These are phyloP conservation scores for Chaetomium strumarium DNA, from an alignment of 2,329 filamentous ascomycete species.

Conservation along the genomic window DNA sequence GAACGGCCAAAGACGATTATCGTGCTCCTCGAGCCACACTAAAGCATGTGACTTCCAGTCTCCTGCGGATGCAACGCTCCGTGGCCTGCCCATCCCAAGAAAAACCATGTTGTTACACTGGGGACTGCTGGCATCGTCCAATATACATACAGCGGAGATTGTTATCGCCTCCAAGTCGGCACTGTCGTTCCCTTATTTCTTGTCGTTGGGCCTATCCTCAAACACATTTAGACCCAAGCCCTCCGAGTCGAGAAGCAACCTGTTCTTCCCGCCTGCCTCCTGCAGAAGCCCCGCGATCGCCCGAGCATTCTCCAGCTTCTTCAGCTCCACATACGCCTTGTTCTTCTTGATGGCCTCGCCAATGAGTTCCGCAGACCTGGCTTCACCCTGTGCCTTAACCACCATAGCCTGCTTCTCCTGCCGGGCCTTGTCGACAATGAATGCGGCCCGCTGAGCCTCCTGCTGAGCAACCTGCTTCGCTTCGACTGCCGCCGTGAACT, in stretches of 20 bases:
- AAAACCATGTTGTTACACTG: slow-evolving; percentile 18
- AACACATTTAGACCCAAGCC: slow-evolving; percentile 88
- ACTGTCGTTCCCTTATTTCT: slow-evolving; percentile 35
- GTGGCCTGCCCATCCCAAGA: neutral
- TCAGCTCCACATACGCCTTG: slow-evolving; percentile 91
- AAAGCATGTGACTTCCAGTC: no score
- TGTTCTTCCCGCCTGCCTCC: slow-evolving; percentile 81
- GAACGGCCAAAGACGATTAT: no score
- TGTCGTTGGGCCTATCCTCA: slow-evolving; percentile 43
- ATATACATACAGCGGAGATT: slow-evolving; percentile 44
- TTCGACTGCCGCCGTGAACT: slow-evolving; percentile 68
- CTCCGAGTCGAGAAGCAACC: slow-evolving; percentile 85
- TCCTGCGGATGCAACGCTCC: no score
- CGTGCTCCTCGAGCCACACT: no score
- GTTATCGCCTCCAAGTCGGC: slow-evolving; percentile 9
- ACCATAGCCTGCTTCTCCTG: slow-evolving; percentile 99
- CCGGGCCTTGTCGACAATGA: slow-evolving; percentile 96
- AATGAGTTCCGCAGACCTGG: slow-evolving; percentile 93
- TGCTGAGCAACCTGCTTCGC: slow-evolving; percentile 75
- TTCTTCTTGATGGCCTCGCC: slow-evolving; percentile 99
- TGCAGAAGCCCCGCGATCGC: slow-evolving; percentile 84
- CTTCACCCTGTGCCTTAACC: slow-evolving; percentile 97
- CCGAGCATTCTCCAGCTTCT: slow-evolving; percentile 95
- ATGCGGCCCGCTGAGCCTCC: slow-evolving; percentile 93
- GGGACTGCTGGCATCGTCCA: slow-evolving; percentile 8